Base-by-base conservation (phyloP, 306 rosid species). In the Citrullus amarus region DNA sequence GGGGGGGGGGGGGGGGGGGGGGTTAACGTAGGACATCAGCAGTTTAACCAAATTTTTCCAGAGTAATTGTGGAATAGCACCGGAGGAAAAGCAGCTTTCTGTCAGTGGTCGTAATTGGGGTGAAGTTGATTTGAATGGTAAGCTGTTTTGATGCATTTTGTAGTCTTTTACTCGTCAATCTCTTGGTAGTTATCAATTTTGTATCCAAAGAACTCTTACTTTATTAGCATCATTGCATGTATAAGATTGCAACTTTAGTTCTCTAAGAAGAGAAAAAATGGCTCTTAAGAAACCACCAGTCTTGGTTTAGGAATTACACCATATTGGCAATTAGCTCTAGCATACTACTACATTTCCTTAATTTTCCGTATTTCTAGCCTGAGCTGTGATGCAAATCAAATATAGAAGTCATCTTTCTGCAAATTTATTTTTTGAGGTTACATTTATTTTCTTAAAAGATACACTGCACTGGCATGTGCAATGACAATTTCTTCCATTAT, bases 21-120 rank as follows among this genome's bases (percentile, higher is more conserved):
- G 54, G 56, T 65, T 11, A 43, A 75, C 80, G 86, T 80, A 92
- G 99, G 99, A 96, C 81, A 88, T 91, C 84, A 80, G 84, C 53
- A 93, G 71, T 87, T 82, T 96, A 90, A 90, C 91, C 56, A 91
- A 41, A 76, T 96, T 88, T 83, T 92, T 96, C 85, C 94, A 93
- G 79, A 90, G 79, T 68, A 87, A 90, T 51, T 92, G 90, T 15
- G 96, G 98, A 67, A 69, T 92, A 86, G 55, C 86, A 6, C 89
- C 89, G 7, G 94, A 83, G 87, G 99, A 96, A 84, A 96, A 90
- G 79, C 97, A 96, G 71, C 93, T 96, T 83, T 96, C 98, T 85
- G 93, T 96, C 58, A 91, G 94, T 55, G 99, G 99, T 22, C 99
- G 98, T 66, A 96, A 90, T 68, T 96, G 98, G 98, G 99, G 99